These are phyloP conservation scores for Glycine tomentella DNA, from an alignment of 306 rosid genomes.

Conservation along the genomic window DNA sequence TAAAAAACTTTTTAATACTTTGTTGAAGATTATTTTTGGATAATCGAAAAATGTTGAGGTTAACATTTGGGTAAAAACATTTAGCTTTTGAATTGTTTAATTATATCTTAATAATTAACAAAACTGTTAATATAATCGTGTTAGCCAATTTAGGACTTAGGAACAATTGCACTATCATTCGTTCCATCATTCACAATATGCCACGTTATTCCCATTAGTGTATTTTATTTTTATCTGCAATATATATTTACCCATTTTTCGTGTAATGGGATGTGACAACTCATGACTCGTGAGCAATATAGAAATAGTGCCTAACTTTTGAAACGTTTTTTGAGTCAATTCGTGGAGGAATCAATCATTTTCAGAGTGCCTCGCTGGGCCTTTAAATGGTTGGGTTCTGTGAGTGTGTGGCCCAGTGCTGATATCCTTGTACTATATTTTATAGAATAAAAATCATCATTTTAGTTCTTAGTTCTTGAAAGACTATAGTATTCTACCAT, in stretches of 20 bases:
- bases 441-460: too few relatives aligned
- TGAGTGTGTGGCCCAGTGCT: constrained; percentile 4
- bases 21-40: too few relatives aligned
- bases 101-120: background rate
- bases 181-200: constrained; percentile 21
- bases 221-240: background rate
- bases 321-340: constrained; percentile 30
- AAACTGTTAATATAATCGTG: background rate
- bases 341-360: constrained; percentile 33
- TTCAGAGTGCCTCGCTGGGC: constrained; percentile 41
- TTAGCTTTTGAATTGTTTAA: background rate
- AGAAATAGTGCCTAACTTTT: constrained; percentile 43
- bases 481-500: too few relatives aligned
- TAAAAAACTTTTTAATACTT: too few relatives aligned
- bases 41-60: too few relatives aligned
- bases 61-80: background rate
- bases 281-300: constrained; percentile 41
- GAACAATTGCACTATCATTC: background rate
- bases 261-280: constrained; percentile 30
- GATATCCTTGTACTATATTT: background rate
- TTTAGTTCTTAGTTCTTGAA: too few relatives aligned
- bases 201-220: constrained; percentile 43
- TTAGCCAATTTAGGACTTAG: constrained; percentile 28
- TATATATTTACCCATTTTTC: background rate
- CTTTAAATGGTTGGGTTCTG: constrained; percentile 20